These are phyloP conservation scores for Ambrosiella xylebori DNA, from an alignment of 2,329 filamentous ascomycete genomes.

Conservation along the genomic window DNA sequence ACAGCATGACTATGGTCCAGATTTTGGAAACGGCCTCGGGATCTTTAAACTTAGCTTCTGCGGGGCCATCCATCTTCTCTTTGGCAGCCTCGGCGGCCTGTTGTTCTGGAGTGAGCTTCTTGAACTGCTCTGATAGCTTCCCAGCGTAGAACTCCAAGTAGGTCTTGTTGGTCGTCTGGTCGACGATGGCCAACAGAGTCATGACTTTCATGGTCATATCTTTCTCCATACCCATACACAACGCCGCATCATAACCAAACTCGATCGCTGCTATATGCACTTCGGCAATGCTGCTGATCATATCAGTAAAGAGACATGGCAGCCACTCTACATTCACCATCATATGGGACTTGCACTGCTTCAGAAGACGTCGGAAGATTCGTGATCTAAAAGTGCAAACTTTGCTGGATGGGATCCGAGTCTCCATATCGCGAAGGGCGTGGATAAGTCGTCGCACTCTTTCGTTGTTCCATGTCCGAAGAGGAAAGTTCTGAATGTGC, in stretches of 20 bases:
- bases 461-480: constrained; percentile 55
- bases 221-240: constrained; percentile 50
- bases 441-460: constrained; percentile 54
- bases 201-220: constrained; percentile 48
- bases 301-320: constrained; percentile 61
- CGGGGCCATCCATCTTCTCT: too few relatives aligned
- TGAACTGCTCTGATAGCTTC: constrained; percentile 50
- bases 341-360: constrained; percentile 56
- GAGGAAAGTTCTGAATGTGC: constrained; percentile 60
- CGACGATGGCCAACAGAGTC: constrained; percentile 31
- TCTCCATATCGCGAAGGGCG: constrained; percentile 54
- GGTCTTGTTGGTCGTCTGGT: constrained; percentile 32
- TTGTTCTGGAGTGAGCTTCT: constrained; percentile 25
- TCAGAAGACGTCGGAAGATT: constrained; percentile 62
- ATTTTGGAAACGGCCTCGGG: constrained; percentile 58
- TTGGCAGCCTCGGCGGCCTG: constrained; percentile 6
- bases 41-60: constrained; percentile 9
- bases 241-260: constrained; percentile 54
- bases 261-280: constrained; percentile 58
- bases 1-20: constrained; percentile 68
- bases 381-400: constrained; percentile 60
- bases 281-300: constrained; percentile 64
- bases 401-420: constrained; percentile 61
- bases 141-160: constrained; percentile 55
- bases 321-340: constrained; percentile 60